A percentile compares a stretch with the other conserved stretches of the same genome.
Conservation (phyloP, 169 alveolate genomes). For the Cryptosporidium ryanae region DNA sequence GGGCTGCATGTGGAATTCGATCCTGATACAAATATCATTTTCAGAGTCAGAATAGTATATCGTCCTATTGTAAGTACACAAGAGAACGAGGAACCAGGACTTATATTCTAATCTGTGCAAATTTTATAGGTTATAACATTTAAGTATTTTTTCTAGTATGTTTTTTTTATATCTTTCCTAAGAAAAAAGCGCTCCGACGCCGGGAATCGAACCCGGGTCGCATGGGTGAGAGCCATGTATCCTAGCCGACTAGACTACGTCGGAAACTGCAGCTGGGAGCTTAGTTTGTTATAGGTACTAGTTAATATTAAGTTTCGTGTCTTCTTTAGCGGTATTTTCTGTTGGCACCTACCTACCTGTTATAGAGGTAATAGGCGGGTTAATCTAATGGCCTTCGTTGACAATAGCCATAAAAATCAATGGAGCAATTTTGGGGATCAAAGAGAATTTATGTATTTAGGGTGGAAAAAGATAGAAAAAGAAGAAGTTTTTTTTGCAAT, state of each 20-base stretch:
- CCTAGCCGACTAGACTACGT: conserved; percentile 78
- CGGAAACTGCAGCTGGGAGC: conserved; percentile 27
- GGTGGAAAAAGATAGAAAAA: neutral
- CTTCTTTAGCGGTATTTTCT: conserved; percentile 48
- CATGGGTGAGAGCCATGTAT: conserved; percentile 76
- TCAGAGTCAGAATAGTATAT: conserved; percentile 62
- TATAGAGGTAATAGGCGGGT: conserved; percentile 56
- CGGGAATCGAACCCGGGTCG: conserved; percentile 78
- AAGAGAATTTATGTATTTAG: too few species aligned
- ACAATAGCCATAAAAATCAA: conserved; percentile 17
- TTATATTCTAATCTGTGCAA: conserved; percentile 8
- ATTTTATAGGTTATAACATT: neutral
- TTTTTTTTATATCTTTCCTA: neutral
- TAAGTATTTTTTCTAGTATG: neutral
- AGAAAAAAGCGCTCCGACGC: conserved; percentile 70
- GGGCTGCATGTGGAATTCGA: conserved; percentile 73
- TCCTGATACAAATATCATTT: conserved; percentile 52
- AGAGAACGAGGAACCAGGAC: conserved; percentile 54
- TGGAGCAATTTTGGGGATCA: too few species aligned
- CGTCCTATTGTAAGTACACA: conserved; percentile 61
- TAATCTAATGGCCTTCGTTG: conserved; percentile 26
- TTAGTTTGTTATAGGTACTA: neutral
- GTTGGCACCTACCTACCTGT: conserved; percentile 30
- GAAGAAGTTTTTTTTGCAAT: too few species aligned
- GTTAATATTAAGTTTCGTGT: neutral